Conservation (phyloP, 2,329 filamentous ascomycete species). For the Epichloe bromicola region DNA sequence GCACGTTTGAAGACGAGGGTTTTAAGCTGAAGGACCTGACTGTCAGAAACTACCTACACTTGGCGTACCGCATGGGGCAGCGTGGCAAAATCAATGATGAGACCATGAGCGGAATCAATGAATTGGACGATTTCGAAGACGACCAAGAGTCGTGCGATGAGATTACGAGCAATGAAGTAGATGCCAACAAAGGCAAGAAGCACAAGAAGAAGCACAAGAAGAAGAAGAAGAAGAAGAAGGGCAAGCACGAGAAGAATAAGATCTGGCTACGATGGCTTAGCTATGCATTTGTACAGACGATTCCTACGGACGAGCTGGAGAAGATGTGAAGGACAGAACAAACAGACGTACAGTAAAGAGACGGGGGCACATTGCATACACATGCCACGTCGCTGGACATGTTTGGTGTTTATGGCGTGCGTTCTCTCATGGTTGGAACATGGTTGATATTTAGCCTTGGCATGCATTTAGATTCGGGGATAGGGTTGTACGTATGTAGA, state of each 20-base stretch:
- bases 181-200: slow-evolving; percentile 32
- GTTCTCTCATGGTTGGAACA: background rate
- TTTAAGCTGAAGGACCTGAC: slow-evolving; percentile 76
- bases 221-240: slow-evolving; percentile 32
- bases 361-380: background rate
- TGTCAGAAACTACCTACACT: slow-evolving; percentile 62
- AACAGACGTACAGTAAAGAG: background rate
- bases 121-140: slow-evolving; percentile 15
- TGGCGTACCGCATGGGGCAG: slow-evolving; percentile 65
- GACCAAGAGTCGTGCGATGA: slow-evolving; percentile 14
- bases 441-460: background rate
- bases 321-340: slow-evolving; percentile 19
- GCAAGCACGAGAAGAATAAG: slow-evolving; percentile 46
- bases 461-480: background rate
- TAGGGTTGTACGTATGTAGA: background rate
- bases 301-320: slow-evolving; percentile 52
- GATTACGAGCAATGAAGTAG: slow-evolving; percentile 8
- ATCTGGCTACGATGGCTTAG: slow-evolving; percentile 66
- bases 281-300: slow-evolving; percentile 67
- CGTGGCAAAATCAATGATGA: slow-evolving; percentile 7
- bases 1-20: slow-evolving; percentile 61
- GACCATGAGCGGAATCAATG: slow-evolving; percentile 12
- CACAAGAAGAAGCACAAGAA: slow-evolving; percentile 24
- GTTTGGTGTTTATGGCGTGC: background rate
- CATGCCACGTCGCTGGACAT: background rate